These are phyloP conservation scores for Jasminum sambac DNA, from an alignment of 257 asterid genomes.

Conservation along the genomic window DNA sequence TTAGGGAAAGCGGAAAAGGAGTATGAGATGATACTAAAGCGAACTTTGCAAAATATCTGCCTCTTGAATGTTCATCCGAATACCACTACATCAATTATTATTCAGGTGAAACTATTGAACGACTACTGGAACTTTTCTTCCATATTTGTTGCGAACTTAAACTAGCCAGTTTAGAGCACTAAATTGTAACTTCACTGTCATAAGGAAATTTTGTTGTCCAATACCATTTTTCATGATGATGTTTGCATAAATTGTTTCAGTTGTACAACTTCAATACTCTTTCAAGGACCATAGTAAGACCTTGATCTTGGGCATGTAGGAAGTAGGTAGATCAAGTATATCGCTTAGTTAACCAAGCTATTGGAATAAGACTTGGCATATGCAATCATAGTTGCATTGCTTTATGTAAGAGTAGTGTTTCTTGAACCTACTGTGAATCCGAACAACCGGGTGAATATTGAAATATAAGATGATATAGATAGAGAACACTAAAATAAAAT, in stretches of 20 bases:
- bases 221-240: not conserved
- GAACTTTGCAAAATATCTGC: constrained; percentile 77
- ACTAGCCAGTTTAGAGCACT: constrained; percentile 9
- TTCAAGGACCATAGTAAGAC: not conserved
- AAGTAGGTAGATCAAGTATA: not conserved
- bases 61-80: constrained; percentile 81
- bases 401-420: not conserved
- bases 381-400: not conserved
- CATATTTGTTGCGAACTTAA: not conserved
- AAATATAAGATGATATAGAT: not conserved
- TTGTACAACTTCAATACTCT: constrained; percentile 5
- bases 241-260: constrained; percentile 4
- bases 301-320: not conserved
- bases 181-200: not conserved
- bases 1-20: constrained; percentile 83
- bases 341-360: not conserved
- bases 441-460: not conserved
- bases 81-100: constrained; percentile 79
- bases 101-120: constrained; percentile 56
- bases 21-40: constrained; percentile 90
- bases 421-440: not conserved
- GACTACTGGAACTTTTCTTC: constrained; percentile 5
- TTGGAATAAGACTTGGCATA: not conserved
- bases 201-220: not conserved
- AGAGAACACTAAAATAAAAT: constrained; percentile 2